Evolutionary conservation across 2,329 filamentous ascomycete species (phyloP), one percentile per base, ranked within the genome.

Genomic region (Fusarium sp.): DNA sequence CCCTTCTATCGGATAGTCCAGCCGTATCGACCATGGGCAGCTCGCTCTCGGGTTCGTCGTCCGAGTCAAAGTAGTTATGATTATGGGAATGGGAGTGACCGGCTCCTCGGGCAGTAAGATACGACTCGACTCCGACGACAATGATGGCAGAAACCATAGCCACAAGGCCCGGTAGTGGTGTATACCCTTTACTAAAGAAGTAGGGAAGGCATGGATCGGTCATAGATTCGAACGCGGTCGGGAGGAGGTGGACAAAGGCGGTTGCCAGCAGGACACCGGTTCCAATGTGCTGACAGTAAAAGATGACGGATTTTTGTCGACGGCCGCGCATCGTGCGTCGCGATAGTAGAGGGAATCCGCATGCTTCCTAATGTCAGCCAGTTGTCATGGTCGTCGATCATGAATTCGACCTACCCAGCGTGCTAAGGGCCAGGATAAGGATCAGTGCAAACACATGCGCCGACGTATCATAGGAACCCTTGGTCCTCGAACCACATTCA

Each of bases 261-360:
- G 92, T 96, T 10, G 93, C 92, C 67, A 96, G 90, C n/a, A 96
- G 83, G 18, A 96, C 93, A 64, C 92, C 92, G 1, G 92, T 96
- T 75, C 92, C 91, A 70, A 93, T 91, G 80, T 93, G 91, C 69
- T 91, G 88, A 73, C 88, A 89, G 68, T 89, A 82, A 77, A 91
- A 90, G 68, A 91, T 84, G 72, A 91, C 84, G 20, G 79, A 83
- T 67, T 83, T 84, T 57, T 89, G 89, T 59, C 86, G 85, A 56
- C 83, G 85, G 60, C 88, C 83, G 53, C 84, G 83, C 36, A 85
- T 86, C 36, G 85, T 82, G 68, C 87, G 85, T 58, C 86, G 85
- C 9, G 88, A 90, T 59, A 92, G 79, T 33, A 92, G 81, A 1
- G 90, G 90, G 58, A 92, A 89, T 4, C 85, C 88, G 76, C 89